Evolutionary conservation across 805 yeast genomes (phyloP).

Genomic region (Starmera amethionina): DNA sequence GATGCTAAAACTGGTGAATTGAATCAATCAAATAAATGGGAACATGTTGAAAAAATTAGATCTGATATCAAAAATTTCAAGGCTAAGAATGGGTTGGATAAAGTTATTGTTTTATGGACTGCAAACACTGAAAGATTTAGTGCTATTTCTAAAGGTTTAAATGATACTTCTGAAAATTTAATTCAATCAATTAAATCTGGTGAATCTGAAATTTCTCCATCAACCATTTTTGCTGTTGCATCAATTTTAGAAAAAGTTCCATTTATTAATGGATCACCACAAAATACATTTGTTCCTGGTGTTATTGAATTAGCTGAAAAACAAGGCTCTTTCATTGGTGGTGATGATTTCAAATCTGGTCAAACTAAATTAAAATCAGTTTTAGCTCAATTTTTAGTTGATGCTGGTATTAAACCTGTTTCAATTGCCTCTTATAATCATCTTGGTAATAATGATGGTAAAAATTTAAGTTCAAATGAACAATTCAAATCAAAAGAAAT

Average conservation of each 20-base stretch:
- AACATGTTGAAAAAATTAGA: conserved; percentile 80
- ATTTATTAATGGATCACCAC: conserved; percentile 94
- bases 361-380: conserved; percentile 96
- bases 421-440: conserved; percentile 95
- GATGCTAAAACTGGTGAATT: conserved; percentile 34
- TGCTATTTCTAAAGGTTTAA: conserved; percentile 66
- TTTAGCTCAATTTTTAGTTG: conserved; percentile 89
- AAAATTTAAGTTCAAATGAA: conserved; percentile 79
- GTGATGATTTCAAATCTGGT: conserved; percentile 95
- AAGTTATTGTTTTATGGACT: conserved; percentile 89
- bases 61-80: conserved; percentile 76
- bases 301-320: conserved; percentile 81
- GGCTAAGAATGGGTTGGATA: conserved; percentile 60
- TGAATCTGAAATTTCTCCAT: conserved; percentile 82
- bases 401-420: conserved; percentile 92
- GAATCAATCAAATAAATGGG: conserved; percentile 65
- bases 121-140: conserved; percentile 95
- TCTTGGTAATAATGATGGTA: conserved; percentile 94
- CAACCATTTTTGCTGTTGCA: conserved; percentile 92
- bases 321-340: conserved; percentile 74
- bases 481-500: conserved; percentile 96
- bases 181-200: conserved; percentile 63
- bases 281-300: conserved; percentile 96
- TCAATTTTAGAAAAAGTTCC: conserved; percentile 81
- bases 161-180: conserved; percentile 80